These are phyloP conservation scores for Eucalyptus marginata DNA, from an alignment of 345 rosid genomes.

Conservation along the genomic window DNA sequence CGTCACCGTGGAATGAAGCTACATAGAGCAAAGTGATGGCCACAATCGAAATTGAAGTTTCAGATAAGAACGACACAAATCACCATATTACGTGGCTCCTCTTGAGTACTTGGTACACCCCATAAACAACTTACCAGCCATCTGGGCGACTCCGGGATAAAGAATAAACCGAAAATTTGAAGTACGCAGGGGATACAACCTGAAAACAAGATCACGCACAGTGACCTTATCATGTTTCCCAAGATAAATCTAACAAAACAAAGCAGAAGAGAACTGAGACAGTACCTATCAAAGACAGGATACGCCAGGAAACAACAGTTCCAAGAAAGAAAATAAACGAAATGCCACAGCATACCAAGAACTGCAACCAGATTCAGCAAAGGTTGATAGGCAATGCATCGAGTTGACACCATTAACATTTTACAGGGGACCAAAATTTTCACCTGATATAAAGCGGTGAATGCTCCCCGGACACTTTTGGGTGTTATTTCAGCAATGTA, in stretches of 20 bases:
- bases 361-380: not conserved
- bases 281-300: constrained; percentile 5
- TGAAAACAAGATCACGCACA: not conserved
- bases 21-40: not conserved
- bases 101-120: not conserved
- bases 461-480: not conserved
- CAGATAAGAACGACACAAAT: not conserved
- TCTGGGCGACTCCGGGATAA: constrained; percentile 40
- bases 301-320: constrained; percentile 15
- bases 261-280: not conserved
- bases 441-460: not conserved
- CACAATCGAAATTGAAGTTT: not conserved
- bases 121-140: constrained; percentile 21
- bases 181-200: constrained; percentile 14
- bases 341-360: constrained; percentile 7
- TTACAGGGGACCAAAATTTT: not conserved
- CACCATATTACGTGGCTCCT: not conserved
- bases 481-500: constrained; percentile 10
- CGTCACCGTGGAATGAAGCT: not conserved
- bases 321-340: constrained; percentile 6
- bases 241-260: not conserved
- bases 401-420: not conserved
- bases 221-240: not conserved
- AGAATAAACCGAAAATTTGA: constrained; percentile 17
- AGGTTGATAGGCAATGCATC: not conserved